Base-by-base conservation (phyloP, 768 basidiomycete genomes). In the Pulveroboletus sp. region DNA sequence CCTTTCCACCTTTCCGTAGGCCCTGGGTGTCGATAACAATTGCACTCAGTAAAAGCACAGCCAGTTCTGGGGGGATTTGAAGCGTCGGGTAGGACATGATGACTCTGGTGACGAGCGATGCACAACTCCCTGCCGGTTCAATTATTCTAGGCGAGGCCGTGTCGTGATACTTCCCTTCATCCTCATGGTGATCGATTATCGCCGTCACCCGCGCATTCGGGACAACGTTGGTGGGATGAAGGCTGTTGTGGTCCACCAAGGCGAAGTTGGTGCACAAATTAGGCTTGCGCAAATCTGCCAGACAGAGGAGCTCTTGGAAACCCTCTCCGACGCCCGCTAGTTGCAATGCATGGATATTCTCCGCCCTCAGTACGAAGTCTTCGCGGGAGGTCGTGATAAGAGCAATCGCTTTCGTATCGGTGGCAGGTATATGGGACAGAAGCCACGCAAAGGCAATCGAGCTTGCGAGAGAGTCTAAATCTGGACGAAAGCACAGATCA, bases 151-250 rank as follows among this genome's bases (percentile, higher is more conserved):
- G 86, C n/a, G 76, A 67, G 0, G 82, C 82, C 2, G 73, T 78
- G 45, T 79, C 75, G 5, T 64, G 67, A 65, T 96, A 79, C 2
- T 75, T 66, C 0, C 76, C 74, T 60, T 98, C 94, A 65, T 99
- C 95, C 14, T 76, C 82, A 61, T 98, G 93, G 62, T 99, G 95
- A 65, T 99, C 96, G 23, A 98, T 71, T 45, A 98, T 74, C 3
- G 86, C 84, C 0, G 79, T 73, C 10, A 98, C 90, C n/a, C 69
- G 67, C 0, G 73, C 69, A 30, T 65, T 61, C 0, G 73, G 67
- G 3, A 51, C 32, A 2, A 68, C 55, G 62, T 80, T 86, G 31
- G 60, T 59, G 2, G 71, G 58, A 23, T 66, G 69, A 19, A 96
- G 76, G 7, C 74, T 73, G 62, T 98, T 99, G 68, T 97, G 94